Conservation (phyloP, 768 basidiomycete species). For the Suillus weaverae region DNA sequence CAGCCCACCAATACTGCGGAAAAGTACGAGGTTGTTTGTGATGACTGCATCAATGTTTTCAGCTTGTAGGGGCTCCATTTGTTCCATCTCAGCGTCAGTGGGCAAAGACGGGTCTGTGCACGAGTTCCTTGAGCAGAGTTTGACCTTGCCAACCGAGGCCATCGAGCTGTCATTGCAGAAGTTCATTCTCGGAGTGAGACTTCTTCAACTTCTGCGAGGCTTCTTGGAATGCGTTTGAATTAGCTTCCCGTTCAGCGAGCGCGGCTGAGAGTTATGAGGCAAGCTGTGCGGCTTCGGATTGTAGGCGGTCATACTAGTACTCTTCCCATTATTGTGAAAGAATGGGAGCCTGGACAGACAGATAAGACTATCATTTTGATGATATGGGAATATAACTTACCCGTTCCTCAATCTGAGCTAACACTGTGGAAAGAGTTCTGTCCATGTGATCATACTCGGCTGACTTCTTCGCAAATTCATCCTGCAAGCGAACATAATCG, state of each 20-base stretch:
- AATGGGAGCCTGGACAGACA: constrained; percentile 71
- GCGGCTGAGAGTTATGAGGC: constrained; percentile 77
- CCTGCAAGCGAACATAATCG: constrained; percentile 85
- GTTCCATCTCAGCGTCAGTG: constrained; percentile 58
- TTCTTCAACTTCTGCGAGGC: constrained; percentile 61
- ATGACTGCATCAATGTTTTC: constrained; percentile 77
- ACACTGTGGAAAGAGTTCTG: constrained; percentile 71
- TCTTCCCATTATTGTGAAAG: constrained; percentile 88
- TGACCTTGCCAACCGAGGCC: constrained; percentile 88
- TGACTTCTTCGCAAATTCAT: constrained; percentile 74
- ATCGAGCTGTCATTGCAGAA: constrained; percentile 72
- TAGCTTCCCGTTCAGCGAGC: constrained; percentile 72
- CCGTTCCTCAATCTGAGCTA: constrained; percentile 89
- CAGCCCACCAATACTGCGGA: constrained; percentile 74
- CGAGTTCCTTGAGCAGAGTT: constrained; percentile 72
- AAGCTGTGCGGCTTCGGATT: constrained; percentile 77
- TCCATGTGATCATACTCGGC: constrained; percentile 87
- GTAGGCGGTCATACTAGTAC: constrained; percentile 83
- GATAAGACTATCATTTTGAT: neutral
- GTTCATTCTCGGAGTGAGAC: constrained; percentile 58
- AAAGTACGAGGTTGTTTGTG: constrained; percentile 85
- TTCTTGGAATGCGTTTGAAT: constrained; percentile 55
- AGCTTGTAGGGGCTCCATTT: constrained; percentile 45
- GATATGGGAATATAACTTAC: constrained; percentile 36
- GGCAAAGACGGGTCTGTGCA: constrained; percentile 82